These are phyloP conservation scores for Deuterostichococcus epilithicus DNA, from an alignment of 139 green algal genomes.

Conservation along the genomic window DNA sequence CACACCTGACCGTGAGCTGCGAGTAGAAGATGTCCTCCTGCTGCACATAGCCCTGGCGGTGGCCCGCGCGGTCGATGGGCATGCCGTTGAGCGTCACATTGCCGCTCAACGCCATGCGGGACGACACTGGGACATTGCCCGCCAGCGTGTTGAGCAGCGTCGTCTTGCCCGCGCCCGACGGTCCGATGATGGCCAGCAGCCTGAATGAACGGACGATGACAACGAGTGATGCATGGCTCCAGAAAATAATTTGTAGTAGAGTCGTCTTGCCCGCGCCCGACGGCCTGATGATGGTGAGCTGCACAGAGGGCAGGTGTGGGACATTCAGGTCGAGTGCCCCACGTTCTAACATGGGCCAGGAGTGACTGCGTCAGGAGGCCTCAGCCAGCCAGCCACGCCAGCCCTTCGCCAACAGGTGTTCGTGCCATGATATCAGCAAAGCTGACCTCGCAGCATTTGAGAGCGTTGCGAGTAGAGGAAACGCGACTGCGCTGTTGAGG, in stretches of 20 bases:
- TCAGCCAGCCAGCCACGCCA: not conserved
- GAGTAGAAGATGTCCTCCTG: constrained; percentile 95
- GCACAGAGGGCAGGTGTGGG: not conserved
- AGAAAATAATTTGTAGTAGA: not conserved
- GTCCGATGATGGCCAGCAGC: constrained; percentile 51
- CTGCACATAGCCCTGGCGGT: constrained; percentile 73
- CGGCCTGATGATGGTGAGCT: not conserved
- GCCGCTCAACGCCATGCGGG: constrained; percentile 34
- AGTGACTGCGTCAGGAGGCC: not conserved
- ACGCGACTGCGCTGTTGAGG: constrained; percentile 4
- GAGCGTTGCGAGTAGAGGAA: not conserved
- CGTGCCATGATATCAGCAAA: not conserved
- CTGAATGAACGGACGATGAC: not conserved
- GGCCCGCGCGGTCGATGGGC: not conserved
- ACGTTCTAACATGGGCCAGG: not conserved
- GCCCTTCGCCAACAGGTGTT: not conserved
- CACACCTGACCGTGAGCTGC: constrained; percentile 59
- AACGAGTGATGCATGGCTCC: not conserved
- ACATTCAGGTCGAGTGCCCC: not conserved
- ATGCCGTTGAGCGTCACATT: constrained; percentile 42
- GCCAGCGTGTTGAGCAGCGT: constrained; percentile 73
- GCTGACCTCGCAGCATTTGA: not conserved
- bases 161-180: constrained; percentile 64
- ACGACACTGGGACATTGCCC: constrained; percentile 53
- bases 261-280: not conserved